phyloP scores from a whole-genome alignment of 768 basidiomycete species.

The Calocybe gangraenosa region DNA sequence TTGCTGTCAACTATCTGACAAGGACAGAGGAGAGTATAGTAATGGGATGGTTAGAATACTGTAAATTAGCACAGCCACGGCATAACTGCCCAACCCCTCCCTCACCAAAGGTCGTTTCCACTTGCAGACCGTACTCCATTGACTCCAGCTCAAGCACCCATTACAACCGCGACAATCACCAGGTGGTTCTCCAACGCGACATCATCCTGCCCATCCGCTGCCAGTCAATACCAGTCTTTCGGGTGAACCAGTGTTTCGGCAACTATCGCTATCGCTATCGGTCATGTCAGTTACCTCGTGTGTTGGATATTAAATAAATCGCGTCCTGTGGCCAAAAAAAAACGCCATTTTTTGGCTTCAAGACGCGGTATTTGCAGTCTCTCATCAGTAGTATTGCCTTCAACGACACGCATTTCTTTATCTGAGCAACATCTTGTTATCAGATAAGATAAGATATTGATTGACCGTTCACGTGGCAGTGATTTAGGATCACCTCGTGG shows the following conservation, averaged over 20 bases:
- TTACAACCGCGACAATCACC: constrained; percentile 1
- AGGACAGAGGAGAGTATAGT: not conserved
- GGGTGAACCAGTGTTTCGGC: constrained; percentile 24
- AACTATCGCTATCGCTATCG: too few relatives aligned
- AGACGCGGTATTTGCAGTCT: too few relatives aligned
- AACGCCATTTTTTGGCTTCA: too few relatives aligned
- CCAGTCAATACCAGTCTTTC: constrained; percentile 19
- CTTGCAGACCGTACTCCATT: not conserved
- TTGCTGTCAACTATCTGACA: not conserved
- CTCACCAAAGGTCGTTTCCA: not conserved
- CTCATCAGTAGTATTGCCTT: too few relatives aligned
- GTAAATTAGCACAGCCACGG: constrained; percentile 19
- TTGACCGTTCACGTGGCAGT: not conserved
- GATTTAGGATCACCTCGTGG: not conserved
- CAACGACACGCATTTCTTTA: too few relatives aligned
- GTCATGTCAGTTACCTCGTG: too few relatives aligned
- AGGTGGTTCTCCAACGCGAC: not conserved
- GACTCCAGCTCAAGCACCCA: not conserved
- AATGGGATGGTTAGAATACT: not conserved
- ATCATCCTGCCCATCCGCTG: not conserved
- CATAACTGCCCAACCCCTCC: not conserved
- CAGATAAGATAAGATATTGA: constrained; percentile 11
- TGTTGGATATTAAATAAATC: not conserved
- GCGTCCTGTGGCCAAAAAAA: too few relatives aligned
- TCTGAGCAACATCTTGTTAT: constrained; percentile 2